Conservation (phyloP, 2,329 filamentous ascomycete species). For the Penicillium sp. region DNA sequence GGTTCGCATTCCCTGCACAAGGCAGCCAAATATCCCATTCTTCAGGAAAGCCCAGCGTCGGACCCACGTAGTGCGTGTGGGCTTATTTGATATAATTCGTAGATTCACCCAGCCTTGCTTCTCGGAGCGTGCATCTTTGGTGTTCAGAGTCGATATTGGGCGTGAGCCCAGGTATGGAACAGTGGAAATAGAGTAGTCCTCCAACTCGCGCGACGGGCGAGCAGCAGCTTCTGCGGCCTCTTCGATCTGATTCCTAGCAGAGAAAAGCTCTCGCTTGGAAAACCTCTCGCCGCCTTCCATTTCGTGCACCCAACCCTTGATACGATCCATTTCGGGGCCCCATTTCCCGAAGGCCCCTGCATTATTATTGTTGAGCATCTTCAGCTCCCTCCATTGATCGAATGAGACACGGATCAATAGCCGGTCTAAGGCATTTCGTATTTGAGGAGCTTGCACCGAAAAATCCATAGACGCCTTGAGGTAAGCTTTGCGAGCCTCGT, state of each 20-base stretch:
- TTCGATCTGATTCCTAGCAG: conserved; percentile 80
- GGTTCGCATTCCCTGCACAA: conserved; percentile 78
- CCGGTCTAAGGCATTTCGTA: conserved; percentile 83
- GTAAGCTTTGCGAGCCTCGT: conserved; percentile 89
- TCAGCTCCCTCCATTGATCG: conserved; percentile 89
- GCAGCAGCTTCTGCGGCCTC: conserved; percentile 72
- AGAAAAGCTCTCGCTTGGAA: conserved; percentile 80
- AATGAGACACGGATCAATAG: conserved; percentile 82
- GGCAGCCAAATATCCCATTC: conserved; percentile 93
- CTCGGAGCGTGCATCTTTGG: conserved; percentile 61
- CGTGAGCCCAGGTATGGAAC: conserved; percentile 81
- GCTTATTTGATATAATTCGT: conserved; percentile 81
- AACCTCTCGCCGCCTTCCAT: conserved; percentile 88
- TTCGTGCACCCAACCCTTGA: conserved; percentile 90
- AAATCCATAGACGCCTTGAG: conserved; percentile 93
- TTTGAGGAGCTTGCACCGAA: conserved; percentile 82
- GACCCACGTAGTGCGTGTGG: conserved; percentile 86
- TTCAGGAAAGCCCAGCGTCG: conserved; percentile 95
- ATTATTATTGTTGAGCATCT: conserved; percentile 69
- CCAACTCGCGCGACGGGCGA: conserved; percentile 87
- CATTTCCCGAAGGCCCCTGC: conserved; percentile 67
- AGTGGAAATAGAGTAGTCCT: conserved; percentile 88
- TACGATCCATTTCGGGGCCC: conserved; percentile 82
- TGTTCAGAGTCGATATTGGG: conserved; percentile 68
- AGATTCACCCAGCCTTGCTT: conserved; percentile 96